A percentile compares a stretch with the other conserved stretches of the same genome.
Conservation (phyloP, 805 yeast species). For the Metschnikowia vanudenii region DNA sequence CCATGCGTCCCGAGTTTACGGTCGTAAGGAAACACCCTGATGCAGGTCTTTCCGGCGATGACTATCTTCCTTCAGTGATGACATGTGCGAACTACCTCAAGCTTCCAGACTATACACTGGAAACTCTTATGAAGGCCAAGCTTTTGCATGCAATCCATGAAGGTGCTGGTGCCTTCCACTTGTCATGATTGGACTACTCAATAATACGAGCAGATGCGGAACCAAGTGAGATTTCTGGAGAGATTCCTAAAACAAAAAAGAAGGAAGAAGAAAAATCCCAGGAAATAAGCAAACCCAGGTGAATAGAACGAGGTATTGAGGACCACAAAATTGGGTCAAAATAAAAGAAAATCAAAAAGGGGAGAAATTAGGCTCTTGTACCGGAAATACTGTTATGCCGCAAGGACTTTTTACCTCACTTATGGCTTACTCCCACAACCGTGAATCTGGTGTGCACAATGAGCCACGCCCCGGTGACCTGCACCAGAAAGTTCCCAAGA, state of each 20-base stretch:
- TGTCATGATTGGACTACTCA: conserved; percentile 47
- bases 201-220: no score
- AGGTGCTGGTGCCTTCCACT: conserved; percentile 83
- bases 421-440: neutral
- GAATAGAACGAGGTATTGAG: no score
- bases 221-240: no score
- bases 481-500: neutral
- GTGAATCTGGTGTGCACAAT: conserved; percentile 5
- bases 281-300: no score
- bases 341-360: no score
- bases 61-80: conserved; percentile 94
- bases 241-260: no score
- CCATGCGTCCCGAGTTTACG: conserved; percentile 77
- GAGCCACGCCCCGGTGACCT: neutral
- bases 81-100: conserved; percentile 95
- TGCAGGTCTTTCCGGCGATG: conserved; percentile 63
- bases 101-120: conserved; percentile 74
- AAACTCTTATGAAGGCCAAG: conserved; percentile 55
- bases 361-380: no score
- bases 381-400: no score
- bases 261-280: no score
- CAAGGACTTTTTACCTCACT: neutral
- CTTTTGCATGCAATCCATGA: conserved; percentile 74
- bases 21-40: conserved; percentile 86
- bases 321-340: no score